Evolutionary conservation across 352 stramenopile genomes (phyloP).

Genomic region (Globisporangium barbulae): DNA sequence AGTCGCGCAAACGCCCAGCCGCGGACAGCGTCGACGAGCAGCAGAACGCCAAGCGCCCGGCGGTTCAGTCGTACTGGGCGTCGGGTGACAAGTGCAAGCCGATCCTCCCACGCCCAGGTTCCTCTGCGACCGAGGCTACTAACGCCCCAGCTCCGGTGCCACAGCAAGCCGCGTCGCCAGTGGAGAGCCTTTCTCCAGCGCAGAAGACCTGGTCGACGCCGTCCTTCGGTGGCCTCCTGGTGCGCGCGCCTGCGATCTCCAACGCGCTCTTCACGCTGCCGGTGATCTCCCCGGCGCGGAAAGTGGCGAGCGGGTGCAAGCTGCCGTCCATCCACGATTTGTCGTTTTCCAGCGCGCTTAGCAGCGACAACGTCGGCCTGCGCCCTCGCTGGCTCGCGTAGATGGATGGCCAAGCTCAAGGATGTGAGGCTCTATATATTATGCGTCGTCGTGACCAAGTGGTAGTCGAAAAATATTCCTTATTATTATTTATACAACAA

Average conservation of each 20-base stretch:
- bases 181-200: slow-evolving; percentile 4
- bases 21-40: slow-evolving; percentile 29
- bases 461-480: background rate
- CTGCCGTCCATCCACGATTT: slow-evolving; percentile 55
- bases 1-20: slow-evolving; percentile 67
- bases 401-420: background rate
- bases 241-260: slow-evolving; percentile 12
- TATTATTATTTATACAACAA: slow-evolving; percentile 35
- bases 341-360: slow-evolving; percentile 29
- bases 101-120: slow-evolving; percentile 40
- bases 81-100: slow-evolving; percentile 59
- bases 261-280: slow-evolving; percentile 26
- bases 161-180: slow-evolving; percentile 2
- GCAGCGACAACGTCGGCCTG: background rate
- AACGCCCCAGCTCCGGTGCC: background rate
- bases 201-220: slow-evolving; percentile 8
- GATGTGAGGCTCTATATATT: background rate
- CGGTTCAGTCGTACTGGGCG: slow-evolving; percentile 23
- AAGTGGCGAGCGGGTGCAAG: slow-evolving; percentile 41
- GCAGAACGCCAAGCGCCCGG: slow-evolving; percentile 31
- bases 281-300: slow-evolving; percentile 39
- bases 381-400: slow-evolving; percentile 37
- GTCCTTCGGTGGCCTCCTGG: slow-evolving; percentile 15
- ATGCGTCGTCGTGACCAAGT: background rate
- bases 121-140: background rate